Evolutionary conservation across 345 rosid genomes (phyloP).

Genomic region (Acer negundo): DNA sequence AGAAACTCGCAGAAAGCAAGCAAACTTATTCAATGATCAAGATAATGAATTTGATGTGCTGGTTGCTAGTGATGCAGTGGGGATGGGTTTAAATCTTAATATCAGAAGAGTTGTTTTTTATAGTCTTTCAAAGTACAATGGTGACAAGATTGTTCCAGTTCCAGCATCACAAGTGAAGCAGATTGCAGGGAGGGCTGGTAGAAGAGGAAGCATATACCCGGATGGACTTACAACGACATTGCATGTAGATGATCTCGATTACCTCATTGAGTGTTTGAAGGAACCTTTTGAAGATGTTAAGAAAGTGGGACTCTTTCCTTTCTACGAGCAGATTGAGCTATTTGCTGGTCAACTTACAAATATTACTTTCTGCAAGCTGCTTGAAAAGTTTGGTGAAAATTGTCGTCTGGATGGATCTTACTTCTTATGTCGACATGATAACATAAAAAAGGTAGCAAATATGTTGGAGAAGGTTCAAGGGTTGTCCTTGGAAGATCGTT

Average conservation of each 20-base stretch:
- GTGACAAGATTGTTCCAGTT: slow-evolving; percentile 79
- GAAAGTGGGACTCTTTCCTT: slow-evolving; percentile 88
- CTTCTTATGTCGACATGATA: slow-evolving; percentile 79
- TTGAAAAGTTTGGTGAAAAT: slow-evolving; percentile 73
- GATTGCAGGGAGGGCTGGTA: slow-evolving; percentile 96
- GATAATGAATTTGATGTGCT: slow-evolving; percentile 89
- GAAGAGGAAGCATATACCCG: slow-evolving; percentile 88
- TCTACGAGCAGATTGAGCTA: slow-evolving; percentile 91
- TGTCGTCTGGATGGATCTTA: slow-evolving; percentile 86
- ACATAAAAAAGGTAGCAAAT: slow-evolving; percentile 91
- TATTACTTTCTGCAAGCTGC: slow-evolving; percentile 57
- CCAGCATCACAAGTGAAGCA: slow-evolving; percentile 91
- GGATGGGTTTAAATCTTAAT: slow-evolving; percentile 95
- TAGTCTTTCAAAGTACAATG: slow-evolving; percentile 76
- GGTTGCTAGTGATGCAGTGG: slow-evolving; percentile 97
- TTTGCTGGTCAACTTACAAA: slow-evolving; percentile 71
- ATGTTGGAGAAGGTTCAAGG: slow-evolving; percentile 86
- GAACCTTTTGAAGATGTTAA: slow-evolving; percentile 79
- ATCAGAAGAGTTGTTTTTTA: slow-evolving; percentile 87
- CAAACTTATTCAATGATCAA: slow-evolving; percentile 82
- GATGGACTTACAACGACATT: slow-evolving; percentile 89
- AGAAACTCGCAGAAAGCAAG: slow-evolving; percentile 93
- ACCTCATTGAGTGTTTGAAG: slow-evolving; percentile 81
- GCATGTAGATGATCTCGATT: slow-evolving; percentile 66
- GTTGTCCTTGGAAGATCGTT: slow-evolving; percentile 81